Conservation (phyloP, 1,284 basidiomycete species). For the Mycosarcoma maydis region DNA sequence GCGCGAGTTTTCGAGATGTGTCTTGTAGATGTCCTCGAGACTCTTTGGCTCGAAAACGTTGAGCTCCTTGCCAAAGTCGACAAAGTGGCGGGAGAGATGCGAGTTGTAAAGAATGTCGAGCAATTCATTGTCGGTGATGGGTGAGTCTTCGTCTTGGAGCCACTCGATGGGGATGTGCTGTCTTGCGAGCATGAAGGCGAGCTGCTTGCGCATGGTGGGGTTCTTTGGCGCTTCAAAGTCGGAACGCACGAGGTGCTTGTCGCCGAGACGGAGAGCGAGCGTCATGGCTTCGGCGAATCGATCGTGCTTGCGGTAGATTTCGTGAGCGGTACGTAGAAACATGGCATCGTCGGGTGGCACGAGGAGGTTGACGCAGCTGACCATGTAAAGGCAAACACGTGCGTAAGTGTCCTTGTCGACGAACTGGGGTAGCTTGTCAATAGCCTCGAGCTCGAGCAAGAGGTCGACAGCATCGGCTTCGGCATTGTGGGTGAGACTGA, state of each 20-base stretch:
- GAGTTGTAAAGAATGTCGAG: slow-evolving; percentile 81
- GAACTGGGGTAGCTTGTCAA: slow-evolving; percentile 71
- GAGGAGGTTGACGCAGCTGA: slow-evolving; percentile 87
- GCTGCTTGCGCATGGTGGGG: slow-evolving; percentile 85
- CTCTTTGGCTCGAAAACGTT: slow-evolving; percentile 89
- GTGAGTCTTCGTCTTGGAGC: slow-evolving; percentile 75
- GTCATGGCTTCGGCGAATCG: slow-evolving; percentile 92
- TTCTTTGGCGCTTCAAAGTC: slow-evolving; percentile 65
- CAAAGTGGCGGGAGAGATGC: slow-evolving; percentile 76
- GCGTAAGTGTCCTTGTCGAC: slow-evolving; percentile 80
- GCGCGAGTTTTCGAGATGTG: slow-evolving; percentile 81
- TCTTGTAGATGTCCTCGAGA: slow-evolving; percentile 97
- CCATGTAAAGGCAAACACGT: slow-evolving; percentile 98
- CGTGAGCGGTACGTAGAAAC: slow-evolving; percentile 89
- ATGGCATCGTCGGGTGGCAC: slow-evolving; percentile 91
- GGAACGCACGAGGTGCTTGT: slow-evolving; percentile 76
- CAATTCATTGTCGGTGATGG: slow-evolving; percentile 70
- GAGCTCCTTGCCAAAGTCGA: slow-evolving; percentile 92
- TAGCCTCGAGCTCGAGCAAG: slow-evolving; percentile 91
- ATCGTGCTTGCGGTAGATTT: slow-evolving; percentile 86
- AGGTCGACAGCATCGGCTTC: slow-evolving; percentile 98
- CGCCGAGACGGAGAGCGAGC: slow-evolving; percentile 85
- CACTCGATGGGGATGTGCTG: slow-evolving; percentile 91
- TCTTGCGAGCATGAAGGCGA: slow-evolving; percentile 91
- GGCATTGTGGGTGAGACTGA: slow-evolving; percentile 92